Percentiles rank a stretch among this genome's conserved stretches.
Evolutionary conservation across 148 eudicot species (phyloP).

Genomic region (Agrostemma githago): DNA sequence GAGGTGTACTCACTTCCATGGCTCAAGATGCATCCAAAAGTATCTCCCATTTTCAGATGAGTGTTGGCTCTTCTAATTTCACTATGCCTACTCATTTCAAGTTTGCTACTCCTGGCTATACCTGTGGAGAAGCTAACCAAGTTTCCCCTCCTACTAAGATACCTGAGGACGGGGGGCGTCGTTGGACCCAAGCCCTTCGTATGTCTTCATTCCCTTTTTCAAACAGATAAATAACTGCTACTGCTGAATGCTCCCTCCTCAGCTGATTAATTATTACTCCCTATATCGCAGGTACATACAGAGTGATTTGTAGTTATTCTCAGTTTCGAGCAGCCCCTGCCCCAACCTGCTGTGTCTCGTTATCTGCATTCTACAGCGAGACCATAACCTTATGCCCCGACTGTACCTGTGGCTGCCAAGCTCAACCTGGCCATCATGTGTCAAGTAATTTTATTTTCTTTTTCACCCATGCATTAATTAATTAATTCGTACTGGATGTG

Average conservation of each 20-base stretch:
- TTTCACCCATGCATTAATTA: neutral
- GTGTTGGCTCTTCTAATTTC: constrained; percentile 25
- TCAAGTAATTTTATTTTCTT: constrained; percentile 40
- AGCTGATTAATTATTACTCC: no score
- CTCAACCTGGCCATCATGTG: constrained; percentile 44
- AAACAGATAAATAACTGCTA: no score
- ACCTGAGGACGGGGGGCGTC: constrained; percentile 55
- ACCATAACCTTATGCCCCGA: constrained; percentile 54
- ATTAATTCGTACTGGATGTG: no score
- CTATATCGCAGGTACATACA: constrained; percentile 48
- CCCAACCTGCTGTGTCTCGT: constrained; percentile 85
- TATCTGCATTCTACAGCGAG: constrained; percentile 68
- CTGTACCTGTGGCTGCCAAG: constrained; percentile 68
- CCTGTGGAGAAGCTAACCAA: constrained; percentile 47
- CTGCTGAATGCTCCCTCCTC: no score
- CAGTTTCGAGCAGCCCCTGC: constrained; percentile 59
- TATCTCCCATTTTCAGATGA: constrained; percentile 54
- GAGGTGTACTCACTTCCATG: constrained; percentile 57
- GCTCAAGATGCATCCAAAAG: constrained; percentile 41
- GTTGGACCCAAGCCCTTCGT: constrained; percentile 73
- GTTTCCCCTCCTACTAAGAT: constrained; percentile 53
- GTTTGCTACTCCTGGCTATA: constrained; percentile 61
- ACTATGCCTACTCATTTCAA: constrained; percentile 38
- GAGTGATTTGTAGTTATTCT: constrained; percentile 60
- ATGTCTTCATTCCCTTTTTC: constrained; percentile 16